These are phyloP conservation scores for Hordeum pubiflorum DNA, from an alignment of 202 grass and related monocot genomes.

Conservation along the genomic window DNA sequence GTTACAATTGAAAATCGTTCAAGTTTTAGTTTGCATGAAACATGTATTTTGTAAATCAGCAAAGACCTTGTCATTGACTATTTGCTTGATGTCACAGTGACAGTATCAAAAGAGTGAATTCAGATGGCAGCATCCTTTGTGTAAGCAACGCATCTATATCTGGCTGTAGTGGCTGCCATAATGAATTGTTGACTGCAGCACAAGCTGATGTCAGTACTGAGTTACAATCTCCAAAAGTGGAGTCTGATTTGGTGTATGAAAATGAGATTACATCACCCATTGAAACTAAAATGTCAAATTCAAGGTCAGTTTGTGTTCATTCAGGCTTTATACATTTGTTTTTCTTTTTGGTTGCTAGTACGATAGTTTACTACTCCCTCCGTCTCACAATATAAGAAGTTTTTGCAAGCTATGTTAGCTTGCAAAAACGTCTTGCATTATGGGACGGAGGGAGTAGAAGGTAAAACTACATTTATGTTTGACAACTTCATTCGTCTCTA, in stretches of 20 bases:
- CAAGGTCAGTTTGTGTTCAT: slow-evolving; percentile 30
- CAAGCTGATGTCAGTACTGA: slow-evolving; percentile 21
- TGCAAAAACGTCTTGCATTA: no score
- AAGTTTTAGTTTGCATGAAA: not conserved
- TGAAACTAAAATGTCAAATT: slow-evolving; percentile 31
- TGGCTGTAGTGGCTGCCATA: slow-evolving; percentile 22
- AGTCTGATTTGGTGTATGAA: slow-evolving; percentile 32
- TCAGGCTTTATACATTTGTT: not conserved
- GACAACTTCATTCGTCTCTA: not conserved
- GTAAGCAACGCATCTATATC: slow-evolving; percentile 39
- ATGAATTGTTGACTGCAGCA: slow-evolving; percentile 26
- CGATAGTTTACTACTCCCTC: not conserved
- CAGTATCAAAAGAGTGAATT: slow-evolving; percentile 70
- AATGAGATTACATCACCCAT: slow-evolving; percentile 29
- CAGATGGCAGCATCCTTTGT: slow-evolving; percentile 65
- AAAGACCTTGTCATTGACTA: slow-evolving; percentile 6
- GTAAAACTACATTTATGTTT: slow-evolving; percentile 1
- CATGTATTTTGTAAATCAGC: not conserved
- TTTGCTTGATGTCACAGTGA: slow-evolving; percentile 44
- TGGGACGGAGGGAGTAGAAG: not conserved
- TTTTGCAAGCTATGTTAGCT: no score
- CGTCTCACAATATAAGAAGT: no score
- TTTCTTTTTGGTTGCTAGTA: not conserved
- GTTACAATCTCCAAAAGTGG: slow-evolving; percentile 11
- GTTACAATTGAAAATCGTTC: not conserved